Conservation (phyloP, 371 early-diverging fungal genomes). For the Mortierella sp. region DNA sequence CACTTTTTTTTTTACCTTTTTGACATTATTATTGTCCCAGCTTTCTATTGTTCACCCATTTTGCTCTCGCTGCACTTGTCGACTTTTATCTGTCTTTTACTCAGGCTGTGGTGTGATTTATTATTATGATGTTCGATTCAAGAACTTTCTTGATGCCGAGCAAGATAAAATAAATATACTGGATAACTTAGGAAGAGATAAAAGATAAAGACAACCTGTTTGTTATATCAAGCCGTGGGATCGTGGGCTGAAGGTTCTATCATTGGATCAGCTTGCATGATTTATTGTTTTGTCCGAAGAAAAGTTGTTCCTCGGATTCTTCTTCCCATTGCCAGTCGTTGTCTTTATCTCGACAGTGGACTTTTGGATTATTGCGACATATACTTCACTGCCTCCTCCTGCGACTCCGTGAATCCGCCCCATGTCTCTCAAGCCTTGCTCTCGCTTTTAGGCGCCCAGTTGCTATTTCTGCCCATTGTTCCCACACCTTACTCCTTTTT, state of each 20-base stretch:
- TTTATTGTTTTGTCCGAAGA: not conserved
- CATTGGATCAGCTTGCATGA: not conserved
- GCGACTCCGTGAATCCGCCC: not conserved
- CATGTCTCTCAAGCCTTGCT: not conserved
- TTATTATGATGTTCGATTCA: not conserved
- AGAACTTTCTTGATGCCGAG: not conserved
- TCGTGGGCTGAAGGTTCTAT: not conserved
- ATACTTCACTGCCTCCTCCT: not conserved
- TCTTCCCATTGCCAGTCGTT: not conserved
- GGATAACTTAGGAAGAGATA: not conserved
- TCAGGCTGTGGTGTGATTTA: not conserved
- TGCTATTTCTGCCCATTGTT: not conserved
- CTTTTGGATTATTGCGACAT: constrained; percentile 10
- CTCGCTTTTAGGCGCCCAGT: not conserved
- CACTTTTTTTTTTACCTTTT: not conserved
- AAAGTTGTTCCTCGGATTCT: constrained; percentile 6
- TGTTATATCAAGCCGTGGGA: not conserved
- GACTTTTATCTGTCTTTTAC: not conserved
- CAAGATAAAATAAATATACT: too few species aligned
- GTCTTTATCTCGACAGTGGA: not conserved
- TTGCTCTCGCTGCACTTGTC: not conserved
- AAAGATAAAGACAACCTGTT: not conserved
- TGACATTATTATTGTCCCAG: not conserved
- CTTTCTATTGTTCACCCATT: too few species aligned
- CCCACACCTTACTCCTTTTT: too few species aligned